phyloP scores from a whole-genome alignment of 2,329 filamentous ascomycete species.

The Calonectria fujianensis region DNA sequence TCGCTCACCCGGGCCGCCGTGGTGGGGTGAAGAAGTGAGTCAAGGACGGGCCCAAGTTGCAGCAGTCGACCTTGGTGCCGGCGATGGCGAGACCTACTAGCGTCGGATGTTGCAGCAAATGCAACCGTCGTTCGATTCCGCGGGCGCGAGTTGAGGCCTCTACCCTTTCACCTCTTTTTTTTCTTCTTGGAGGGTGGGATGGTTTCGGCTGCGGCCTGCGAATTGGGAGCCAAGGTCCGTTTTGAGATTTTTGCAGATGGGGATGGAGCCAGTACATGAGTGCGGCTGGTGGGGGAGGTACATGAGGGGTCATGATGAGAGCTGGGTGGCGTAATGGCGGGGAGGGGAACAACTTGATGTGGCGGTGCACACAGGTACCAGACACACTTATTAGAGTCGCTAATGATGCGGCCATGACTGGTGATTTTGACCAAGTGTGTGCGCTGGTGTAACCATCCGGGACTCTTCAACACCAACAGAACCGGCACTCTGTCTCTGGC shows the following conservation, averaged over 20 bases:
- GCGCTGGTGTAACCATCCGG: constrained; percentile 22
- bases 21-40: constrained; percentile 31
- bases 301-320: not conserved
- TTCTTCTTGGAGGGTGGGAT: constrained; percentile 49
- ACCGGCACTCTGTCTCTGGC: not conserved
- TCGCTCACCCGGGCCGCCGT: constrained; percentile 21
- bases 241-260: constrained; percentile 53
- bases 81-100: constrained; percentile 46
- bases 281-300: constrained; percentile 39
- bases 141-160: constrained; percentile 47
- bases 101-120: constrained; percentile 41
- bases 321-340: not conserved
- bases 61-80: not conserved
- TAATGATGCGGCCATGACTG: constrained; percentile 28
- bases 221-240: constrained; percentile 53
- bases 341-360: constrained; percentile 43
- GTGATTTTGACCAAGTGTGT: constrained; percentile 12
- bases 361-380: constrained; percentile 43
- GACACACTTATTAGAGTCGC: constrained; percentile 25
- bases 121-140: constrained; percentile 54
- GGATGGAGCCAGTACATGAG: constrained; percentile 31
- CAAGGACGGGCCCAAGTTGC: constrained; percentile 14
- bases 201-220: constrained; percentile 49
- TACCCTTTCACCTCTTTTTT: constrained; percentile 36
- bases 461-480: constrained; percentile 7